These are phyloP conservation scores for Penicillium sclerotiorum DNA, from an alignment of 2,329 filamentous ascomycete species.

Conservation along the genomic window DNA sequence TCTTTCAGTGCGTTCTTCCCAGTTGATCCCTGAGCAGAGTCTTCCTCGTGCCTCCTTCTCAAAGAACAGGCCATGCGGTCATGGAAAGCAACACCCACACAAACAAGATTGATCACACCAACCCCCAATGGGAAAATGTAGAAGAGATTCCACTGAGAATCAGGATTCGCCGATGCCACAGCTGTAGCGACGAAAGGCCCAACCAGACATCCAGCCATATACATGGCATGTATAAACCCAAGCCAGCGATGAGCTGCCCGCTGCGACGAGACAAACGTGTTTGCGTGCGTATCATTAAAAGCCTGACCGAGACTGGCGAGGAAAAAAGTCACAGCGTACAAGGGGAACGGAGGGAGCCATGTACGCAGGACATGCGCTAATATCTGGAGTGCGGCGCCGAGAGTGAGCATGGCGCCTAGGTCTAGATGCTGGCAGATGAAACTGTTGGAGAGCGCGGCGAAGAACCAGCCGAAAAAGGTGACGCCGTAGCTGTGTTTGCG, in stretches of 20 bases:
- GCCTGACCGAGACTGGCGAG: slow-evolving; percentile 62
- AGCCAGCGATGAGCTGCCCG: slow-evolving; percentile 62
- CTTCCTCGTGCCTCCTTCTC: neutral
- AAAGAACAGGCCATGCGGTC: slow-evolving; percentile 35
- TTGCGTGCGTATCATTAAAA: slow-evolving; percentile 65
- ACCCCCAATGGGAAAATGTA: slow-evolving; percentile 60
- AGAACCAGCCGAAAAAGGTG: slow-evolving; percentile 63
- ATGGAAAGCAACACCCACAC: slow-evolving; percentile 54
- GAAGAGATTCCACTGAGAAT: slow-evolving; percentile 57
- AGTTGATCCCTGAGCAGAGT: neutral
- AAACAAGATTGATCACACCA: slow-evolving; percentile 53
- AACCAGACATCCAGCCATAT: slow-evolving; percentile 58
- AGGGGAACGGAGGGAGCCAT: slow-evolving; percentile 60
- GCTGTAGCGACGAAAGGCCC: slow-evolving; percentile 59
- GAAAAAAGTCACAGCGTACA: slow-evolving; percentile 63
- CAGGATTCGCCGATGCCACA: slow-evolving; percentile 46
- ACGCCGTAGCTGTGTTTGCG: slow-evolving; percentile 48
- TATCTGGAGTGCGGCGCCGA: slow-evolving; percentile 60
- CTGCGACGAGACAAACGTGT: slow-evolving; percentile 60
- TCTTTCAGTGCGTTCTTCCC: slow-evolving; percentile 20
- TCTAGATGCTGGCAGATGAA: slow-evolving; percentile 53
- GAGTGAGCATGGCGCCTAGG: slow-evolving; percentile 58
- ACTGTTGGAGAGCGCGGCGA: slow-evolving; percentile 58
- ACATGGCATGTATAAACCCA: slow-evolving; percentile 67
- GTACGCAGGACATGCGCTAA: slow-evolving; percentile 52